Evolutionary conservation across 768 basidiomycete species (phyloP).

Genomic region (Lenzites betulinus): DNA sequence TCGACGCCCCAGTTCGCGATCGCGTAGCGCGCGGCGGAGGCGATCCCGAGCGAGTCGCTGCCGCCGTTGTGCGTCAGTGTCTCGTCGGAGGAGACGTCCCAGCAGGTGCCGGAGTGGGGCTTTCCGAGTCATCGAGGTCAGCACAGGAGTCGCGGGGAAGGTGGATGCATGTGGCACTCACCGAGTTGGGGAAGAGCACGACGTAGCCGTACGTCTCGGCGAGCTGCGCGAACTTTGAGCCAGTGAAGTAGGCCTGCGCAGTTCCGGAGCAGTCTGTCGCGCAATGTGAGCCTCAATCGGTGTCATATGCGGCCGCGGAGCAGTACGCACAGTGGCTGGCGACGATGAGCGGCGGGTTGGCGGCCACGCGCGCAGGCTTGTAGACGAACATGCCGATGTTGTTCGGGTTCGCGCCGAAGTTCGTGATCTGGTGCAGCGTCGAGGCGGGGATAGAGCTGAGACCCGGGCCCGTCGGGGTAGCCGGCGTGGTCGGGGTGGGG

Average conservation of each 20-base stretch:
- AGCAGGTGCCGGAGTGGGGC: conserved; percentile 38
- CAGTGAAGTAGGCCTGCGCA: conserved; percentile 51
- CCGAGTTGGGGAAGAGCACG: conserved; percentile 44
- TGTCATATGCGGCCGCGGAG: not conserved
- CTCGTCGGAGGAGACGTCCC: conserved; percentile 51
- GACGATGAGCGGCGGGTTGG: conserved; percentile 47
- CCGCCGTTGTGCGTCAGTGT: conserved; percentile 58
- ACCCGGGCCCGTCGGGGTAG: conserved; percentile 13
- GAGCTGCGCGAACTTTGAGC: conserved; percentile 50
- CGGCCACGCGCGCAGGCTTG: conserved; percentile 31
- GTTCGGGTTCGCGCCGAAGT: conserved; percentile 56
- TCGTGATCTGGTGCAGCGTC: conserved; percentile 38
- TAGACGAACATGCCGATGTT: conserved; percentile 49
- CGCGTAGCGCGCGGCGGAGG: conserved; percentile 47
- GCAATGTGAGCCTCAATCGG: not conserved
- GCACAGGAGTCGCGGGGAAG: not conserved
- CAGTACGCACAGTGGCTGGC: conserved; percentile 37
- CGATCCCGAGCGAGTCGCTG: conserved; percentile 55
- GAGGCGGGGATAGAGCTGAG: conserved; percentile 22
- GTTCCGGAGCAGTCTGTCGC: conserved; percentile 45
- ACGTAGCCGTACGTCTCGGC: conserved; percentile 52
- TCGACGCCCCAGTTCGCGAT: conserved; percentile 51
- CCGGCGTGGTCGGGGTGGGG: not conserved
- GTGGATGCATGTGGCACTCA: not conserved
- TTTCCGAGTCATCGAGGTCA: not conserved